phyloP scores from a whole-genome alignment of 2,329 filamentous ascomycete genomes.

The Tetracladium maxilliforme region DNA sequence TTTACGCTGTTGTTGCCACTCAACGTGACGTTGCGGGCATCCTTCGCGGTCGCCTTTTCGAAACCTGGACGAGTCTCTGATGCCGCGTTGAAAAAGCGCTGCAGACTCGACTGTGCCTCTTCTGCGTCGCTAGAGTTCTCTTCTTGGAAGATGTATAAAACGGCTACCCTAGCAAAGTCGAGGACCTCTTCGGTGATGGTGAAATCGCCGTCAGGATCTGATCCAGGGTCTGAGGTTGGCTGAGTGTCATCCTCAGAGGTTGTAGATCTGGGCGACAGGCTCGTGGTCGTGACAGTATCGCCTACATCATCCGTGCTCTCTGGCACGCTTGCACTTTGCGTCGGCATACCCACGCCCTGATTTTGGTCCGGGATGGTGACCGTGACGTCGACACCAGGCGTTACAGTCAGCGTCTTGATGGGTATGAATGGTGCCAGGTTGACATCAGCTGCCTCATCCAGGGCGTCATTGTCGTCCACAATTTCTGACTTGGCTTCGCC shows the following conservation, averaged over 20 bases:
- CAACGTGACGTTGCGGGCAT: constrained; percentile 11
- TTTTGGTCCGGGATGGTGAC: no score
- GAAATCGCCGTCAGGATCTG: constrained; percentile 20
- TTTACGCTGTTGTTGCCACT: constrained; percentile 10
- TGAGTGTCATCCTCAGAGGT: constrained; percentile 5
- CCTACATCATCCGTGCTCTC: no score
- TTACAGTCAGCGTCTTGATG: no score
- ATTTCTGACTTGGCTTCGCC: no score
- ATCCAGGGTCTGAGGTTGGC: constrained; percentile 7
- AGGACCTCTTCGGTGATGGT: constrained; percentile 36
- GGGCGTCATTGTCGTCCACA: no score
- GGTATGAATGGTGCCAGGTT: no score
- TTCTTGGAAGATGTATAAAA: constrained; percentile 47
- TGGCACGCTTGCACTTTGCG: no score
- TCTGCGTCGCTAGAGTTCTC: constrained; percentile 32
- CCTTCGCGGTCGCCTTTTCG: constrained; percentile 4
- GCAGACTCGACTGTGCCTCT: constrained; percentile 35
- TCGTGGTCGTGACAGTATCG: constrained; percentile 2
- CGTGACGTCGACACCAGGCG: no score
- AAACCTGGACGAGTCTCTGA: constrained; percentile 1
- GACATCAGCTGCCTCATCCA: no score
- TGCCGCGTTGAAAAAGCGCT: constrained; percentile 32
- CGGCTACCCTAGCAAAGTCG: constrained; percentile 48
- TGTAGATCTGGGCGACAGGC: constrained; percentile 4
- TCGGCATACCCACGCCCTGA: no score